phyloP scores from a whole-genome alignment of 2,329 filamentous ascomycete genomes.

The Dactylellina cionopaga region DNA sequence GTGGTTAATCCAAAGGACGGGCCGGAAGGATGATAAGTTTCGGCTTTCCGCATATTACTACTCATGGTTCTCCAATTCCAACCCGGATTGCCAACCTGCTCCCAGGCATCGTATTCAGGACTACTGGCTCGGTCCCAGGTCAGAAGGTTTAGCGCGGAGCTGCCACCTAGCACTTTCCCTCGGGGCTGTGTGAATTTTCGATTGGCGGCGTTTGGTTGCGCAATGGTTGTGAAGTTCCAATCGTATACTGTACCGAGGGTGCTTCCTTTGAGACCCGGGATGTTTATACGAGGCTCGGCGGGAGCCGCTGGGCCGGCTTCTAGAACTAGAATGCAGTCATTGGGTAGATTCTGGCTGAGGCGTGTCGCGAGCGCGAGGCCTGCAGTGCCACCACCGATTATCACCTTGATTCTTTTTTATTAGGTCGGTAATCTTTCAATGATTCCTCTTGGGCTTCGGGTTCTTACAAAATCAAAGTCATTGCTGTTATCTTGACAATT shows the following conservation, averaged over 20 bases:
- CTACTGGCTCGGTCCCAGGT: conserved; percentile 63
- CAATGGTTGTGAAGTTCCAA: conserved; percentile 60
- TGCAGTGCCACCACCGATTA: conserved; percentile 11
- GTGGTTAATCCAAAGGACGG: not conserved
- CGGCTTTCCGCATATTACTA: not conserved
- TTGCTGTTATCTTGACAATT: not conserved
- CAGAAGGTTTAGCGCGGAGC: conserved; percentile 63
- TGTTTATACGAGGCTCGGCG: not conserved
- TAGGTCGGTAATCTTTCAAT: not conserved
- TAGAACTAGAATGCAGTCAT: not conserved
- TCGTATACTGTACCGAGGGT: conserved; percentile 56
- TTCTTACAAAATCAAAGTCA: not conserved
- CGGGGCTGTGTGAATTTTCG: conserved; percentile 57
- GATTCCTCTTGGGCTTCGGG: not conserved
- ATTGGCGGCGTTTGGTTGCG: conserved; percentile 61
- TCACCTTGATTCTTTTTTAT: not conserved
- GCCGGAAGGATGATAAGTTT: not conserved
- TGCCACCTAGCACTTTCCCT: conserved; percentile 62
- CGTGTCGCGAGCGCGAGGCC: conserved; percentile 9
- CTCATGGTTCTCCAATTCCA: conserved; percentile 61
- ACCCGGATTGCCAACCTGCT: conserved; percentile 62
- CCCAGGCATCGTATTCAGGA: conserved; percentile 63
- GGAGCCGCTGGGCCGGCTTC: not conserved
- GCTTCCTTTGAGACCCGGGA: conserved; percentile 42
- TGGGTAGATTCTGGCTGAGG: not conserved